Evolutionary conservation across 1,284 basidiomycete species (phyloP), one percentile per base, ranked within the genome.

Genomic region (Trichosporon asahii): DNA sequence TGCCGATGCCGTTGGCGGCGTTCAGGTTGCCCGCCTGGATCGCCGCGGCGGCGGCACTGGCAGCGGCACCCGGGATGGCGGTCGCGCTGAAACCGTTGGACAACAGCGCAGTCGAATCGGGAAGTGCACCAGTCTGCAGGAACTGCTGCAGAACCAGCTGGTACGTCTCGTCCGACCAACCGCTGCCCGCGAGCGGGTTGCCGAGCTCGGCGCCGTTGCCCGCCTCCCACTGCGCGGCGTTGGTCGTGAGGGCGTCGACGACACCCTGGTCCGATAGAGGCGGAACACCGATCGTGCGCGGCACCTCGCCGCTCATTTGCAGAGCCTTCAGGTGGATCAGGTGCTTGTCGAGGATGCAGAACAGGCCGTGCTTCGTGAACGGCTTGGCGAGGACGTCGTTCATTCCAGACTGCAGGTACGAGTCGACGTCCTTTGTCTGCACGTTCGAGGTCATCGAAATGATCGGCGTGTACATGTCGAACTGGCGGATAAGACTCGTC

Each of bases 371-470:
- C 81, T 95, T 94, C 15, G 93, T 96, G 84, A 98, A 98, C 1
- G 95, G 95, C 82, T 98, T 98, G 8, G 95, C 92, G n/a, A 89
- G 85, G 70, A 97, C 91, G 83, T 98, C 95, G 82, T 96, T 98
- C 95, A 98, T 98, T 25, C 94, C 90, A 18, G 79, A 80, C 60
- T 76, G 75, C 29, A 78, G 68, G 70, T 80, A 80, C 31, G 78
- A 78, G 66, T 77, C 74, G 70, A 83, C 78, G 68, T 80, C 80
- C 76, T 80, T 78, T 23, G 95, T 94, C 75, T 92, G 91, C 66
- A 92, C 93, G 82, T 96, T 97, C 78, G 90, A 91, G 67, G 94
- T 97, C 94, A 98, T 97, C 15, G 92, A 95, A 77, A 98, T 97
- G 81, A 97, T 97, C 2, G 95, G 95, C 64, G 95, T 98, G 66